A percentile compares a stretch with the other conserved stretches of the same genome.
These are phyloP conservation scores for Beauveria sp. DNA, from an alignment of 2,329 filamentous ascomycete species.

Conservation along the genomic window DNA sequence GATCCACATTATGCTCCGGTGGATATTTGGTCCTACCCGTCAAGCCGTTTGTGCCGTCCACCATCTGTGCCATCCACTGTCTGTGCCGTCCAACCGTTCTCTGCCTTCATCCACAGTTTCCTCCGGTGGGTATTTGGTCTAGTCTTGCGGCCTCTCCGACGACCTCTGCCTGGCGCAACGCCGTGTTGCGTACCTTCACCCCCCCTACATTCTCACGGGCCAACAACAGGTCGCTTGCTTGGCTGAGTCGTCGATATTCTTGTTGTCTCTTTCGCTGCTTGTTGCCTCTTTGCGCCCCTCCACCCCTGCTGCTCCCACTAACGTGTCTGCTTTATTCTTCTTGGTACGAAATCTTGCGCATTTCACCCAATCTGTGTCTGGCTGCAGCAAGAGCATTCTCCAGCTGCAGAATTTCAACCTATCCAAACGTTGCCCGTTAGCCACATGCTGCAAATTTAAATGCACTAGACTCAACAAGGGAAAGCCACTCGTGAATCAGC, in stretches of 20 bases:
- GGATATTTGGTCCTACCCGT: background rate
- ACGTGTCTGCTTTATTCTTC: conserved; percentile 47
- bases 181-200: no score
- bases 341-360: conserved; percentile 94
- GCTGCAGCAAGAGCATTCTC: conserved; percentile 80
- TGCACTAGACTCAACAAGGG: background rate
- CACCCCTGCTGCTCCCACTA: background rate
- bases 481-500: background rate
- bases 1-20: background rate
- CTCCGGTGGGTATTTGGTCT: no score
- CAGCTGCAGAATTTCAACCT: conserved; percentile 96
- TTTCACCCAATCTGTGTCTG: conserved; percentile 80
- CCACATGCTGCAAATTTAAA: background rate
- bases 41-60: no score
- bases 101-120: no score
- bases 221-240: background rate
- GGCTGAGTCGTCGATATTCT: background rate
- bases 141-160: no score
- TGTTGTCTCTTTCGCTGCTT: background rate
- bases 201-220: background rate
- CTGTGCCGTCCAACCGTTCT: no score
- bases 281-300: background rate
- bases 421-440: conserved; percentile 12
- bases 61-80: no score
- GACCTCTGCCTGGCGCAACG: no score